Evolutionary conservation across 2,329 filamentous ascomycete genomes (phyloP).

Genomic region (Rhexocercosporidium sp.): DNA sequence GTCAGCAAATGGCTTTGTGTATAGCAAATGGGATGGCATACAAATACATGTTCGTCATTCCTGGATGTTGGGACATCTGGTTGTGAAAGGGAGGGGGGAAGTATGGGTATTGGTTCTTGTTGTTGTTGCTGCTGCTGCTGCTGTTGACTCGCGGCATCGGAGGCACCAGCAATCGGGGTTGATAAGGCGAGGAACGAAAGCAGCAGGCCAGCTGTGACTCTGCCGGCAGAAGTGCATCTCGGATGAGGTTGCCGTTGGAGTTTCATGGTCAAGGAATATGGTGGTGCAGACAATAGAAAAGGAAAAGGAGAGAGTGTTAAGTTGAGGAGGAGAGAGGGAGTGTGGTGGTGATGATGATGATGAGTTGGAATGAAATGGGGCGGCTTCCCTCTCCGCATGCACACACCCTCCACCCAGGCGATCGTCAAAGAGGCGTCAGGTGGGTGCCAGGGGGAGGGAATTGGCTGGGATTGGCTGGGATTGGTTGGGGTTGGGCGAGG

Average conservation of each 20-base stretch:
- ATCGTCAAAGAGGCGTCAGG: conserved; percentile 18
- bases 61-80: conserved; percentile 54
- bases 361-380: neutral
- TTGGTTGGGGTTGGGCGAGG: conserved; percentile 1
- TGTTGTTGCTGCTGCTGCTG: conserved; percentile 51
- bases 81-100: conserved; percentile 40
- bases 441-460: neutral
- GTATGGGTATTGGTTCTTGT: conserved; percentile 44
- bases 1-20: conserved; percentile 21
- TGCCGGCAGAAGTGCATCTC: conserved; percentile 61
- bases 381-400: conserved; percentile 14
- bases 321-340: neutral
- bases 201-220: conserved; percentile 59
- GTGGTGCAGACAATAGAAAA: conserved; percentile 4
- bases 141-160: conserved; percentile 45
- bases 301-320: conserved; percentile 10
- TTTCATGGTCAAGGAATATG: conserved; percentile 26
- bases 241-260: conserved; percentile 23
- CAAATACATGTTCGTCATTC: conserved; percentile 58
- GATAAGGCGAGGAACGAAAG: conserved; percentile 70
- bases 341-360: conserved; percentile 10
- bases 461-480: neutral
- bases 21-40: conserved; percentile 40
- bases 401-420: conserved; percentile 3
- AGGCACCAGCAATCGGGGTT: conserved; percentile 47